A percentile compares a stretch with the other conserved stretches of the same genome.
These are phyloP conservation scores for Marchantia polymorpha DNA, from an alignment of 225 moss, liverwort and hornwort genomes.

Conservation along the genomic window DNA sequence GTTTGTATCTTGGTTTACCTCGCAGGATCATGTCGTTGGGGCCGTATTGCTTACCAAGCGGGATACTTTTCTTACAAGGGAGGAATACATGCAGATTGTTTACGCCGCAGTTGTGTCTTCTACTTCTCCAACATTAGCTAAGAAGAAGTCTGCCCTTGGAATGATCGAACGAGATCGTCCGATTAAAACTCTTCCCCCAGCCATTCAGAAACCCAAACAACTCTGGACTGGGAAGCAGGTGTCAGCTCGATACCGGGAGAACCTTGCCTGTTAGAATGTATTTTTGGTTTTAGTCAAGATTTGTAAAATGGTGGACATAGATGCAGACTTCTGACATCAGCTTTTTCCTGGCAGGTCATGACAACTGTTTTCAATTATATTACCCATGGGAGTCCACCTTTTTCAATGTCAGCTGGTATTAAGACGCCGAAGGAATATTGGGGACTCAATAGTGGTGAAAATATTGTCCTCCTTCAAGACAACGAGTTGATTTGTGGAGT, in stretches of 20 bases:
- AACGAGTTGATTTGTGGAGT: conserved; percentile 96
- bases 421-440: conserved; percentile 97
- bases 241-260: not conserved
- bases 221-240: conserved; percentile 99
- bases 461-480: conserved; percentile 67
- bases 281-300: not conserved
- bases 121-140: conserved; percentile 51
- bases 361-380: conserved; percentile 87
- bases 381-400: conserved; percentile 66
- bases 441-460: conserved; percentile 87
- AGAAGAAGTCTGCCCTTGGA: conserved; percentile 59
- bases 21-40: conserved; percentile 91
- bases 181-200: conserved; percentile 68
- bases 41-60: conserved; percentile 91
- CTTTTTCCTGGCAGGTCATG: conserved; percentile 57
- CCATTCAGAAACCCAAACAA: conserved; percentile 68
- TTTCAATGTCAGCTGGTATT: conserved; percentile 76
- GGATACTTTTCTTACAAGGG: conserved; percentile 85
- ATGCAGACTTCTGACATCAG: not conserved
- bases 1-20: not conserved
- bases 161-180: conserved; percentile 62
- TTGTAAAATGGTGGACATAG: not conserved
- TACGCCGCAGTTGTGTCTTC: conserved; percentile 84
- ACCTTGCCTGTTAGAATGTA: not conserved
- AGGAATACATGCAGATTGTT: conserved; percentile 92